Base-by-base conservation (phyloP, 2,329 filamentous ascomycete species). In the Penicillium fuscoglaucum region DNA sequence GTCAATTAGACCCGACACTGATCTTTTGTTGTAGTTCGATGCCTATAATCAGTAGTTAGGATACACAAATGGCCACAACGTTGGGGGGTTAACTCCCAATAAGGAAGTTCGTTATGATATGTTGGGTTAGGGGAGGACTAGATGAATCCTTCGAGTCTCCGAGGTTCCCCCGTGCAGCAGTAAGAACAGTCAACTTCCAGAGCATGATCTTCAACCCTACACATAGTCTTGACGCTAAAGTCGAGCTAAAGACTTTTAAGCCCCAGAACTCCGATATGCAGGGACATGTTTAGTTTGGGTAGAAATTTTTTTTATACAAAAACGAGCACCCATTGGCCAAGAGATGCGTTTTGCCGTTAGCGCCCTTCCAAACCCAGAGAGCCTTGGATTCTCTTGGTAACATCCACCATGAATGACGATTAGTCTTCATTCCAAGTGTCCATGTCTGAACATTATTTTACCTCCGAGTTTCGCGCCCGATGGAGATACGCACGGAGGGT, bases 401-500 rank as follows among this genome's bases (percentile, higher is more conserved):
- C n/a, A 31, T 26, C 40, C 28, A 45, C 43, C 39, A 62, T 47
- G 57, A 26, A 50, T 46, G 26, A 6, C 37, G 15, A 51, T 21
- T 17, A 12, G 29, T 33, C 28, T 43, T 19, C 31, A 28, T 43
- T 8, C 2, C n/a, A 31, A 28, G 37, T 62, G 61, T 67, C 66
- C 61, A 72, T 71, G 69, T 68, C 66, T 69, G 61, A 48, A 58
- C 54, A 63, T 50, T 46, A 52, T 41, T 57, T 45, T 28, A 31
- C 48, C 41, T 56, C 43, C 58, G 44, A 57, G 58, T 49, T 43
- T 55, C 28, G 63, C 56, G 51, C 59, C 57, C 50, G 63, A 70
- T 72, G 70, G 67, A 72, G 63, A 66, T 66, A 60, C 69, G 55
- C 63, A 68, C 61, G 46, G 62, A 67, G 55, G 63, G 58, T 56